Evolutionary conservation across 495 filamentous ascomycete species (phyloP).

Genomic region (Cudoniella acicularis): DNA sequence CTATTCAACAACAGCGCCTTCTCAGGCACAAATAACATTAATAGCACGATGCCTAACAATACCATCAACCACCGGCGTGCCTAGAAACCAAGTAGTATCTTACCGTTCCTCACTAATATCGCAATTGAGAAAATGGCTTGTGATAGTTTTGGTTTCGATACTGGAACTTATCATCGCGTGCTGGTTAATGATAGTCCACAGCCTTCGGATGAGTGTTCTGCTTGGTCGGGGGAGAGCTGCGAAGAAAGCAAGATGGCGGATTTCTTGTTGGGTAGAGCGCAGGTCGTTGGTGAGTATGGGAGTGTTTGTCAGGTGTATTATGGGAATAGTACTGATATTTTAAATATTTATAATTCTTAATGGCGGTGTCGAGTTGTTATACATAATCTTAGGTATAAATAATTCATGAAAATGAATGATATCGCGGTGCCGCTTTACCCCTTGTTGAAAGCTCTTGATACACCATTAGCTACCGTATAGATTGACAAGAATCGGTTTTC

Average conservation of each 20-base stretch:
- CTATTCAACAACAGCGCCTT: constrained; percentile 47
- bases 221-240: constrained; percentile 29
- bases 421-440: too few relatives aligned
- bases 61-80: constrained; percentile 41
- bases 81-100: constrained; percentile 41
- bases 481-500: too few relatives aligned
- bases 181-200: constrained; percentile 29
- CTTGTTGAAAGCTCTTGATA: too few relatives aligned
- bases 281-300: constrained; percentile 26
- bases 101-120: constrained; percentile 35
- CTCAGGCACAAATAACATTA: constrained; percentile 37
- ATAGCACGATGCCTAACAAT: constrained; percentile 45
- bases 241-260: constrained; percentile 1
- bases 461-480: too few relatives aligned
- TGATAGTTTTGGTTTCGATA: constrained; percentile 9
- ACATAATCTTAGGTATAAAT: too few relatives aligned
- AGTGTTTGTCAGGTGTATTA: constrained; percentile 28
- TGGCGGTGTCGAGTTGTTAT: too few relatives aligned
- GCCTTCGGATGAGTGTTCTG: constrained; percentile 22
- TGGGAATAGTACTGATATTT: constrained; percentile 17
- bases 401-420: too few relatives aligned
- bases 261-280: constrained; percentile 1
- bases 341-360: constrained; percentile 3
- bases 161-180: constrained; percentile 19
- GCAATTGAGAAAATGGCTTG: constrained; percentile 14